Base-by-base conservation (phyloP, 116 monocot genomes). In the Dioscorea cayenensis region DNA sequence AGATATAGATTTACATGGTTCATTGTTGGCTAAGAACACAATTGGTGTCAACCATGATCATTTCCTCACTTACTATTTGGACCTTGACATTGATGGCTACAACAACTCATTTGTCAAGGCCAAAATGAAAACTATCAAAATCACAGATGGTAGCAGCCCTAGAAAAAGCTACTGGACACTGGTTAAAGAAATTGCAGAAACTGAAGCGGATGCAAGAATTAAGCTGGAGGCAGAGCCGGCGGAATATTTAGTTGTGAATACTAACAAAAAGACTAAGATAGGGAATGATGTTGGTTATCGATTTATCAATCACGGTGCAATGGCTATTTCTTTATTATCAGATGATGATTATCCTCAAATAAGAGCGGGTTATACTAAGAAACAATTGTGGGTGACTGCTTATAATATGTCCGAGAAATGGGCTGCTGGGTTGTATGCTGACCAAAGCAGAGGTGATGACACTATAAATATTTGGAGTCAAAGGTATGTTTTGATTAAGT, bases 341-440 rank as follows among this genome's bases (percentile, higher is more conserved):
- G 83, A 87, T 36, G 81, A 87, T n/a, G 88, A 91, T 36, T 87
- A 74, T 38, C 81, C 91, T 0, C 85, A 87, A 75, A 79, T 83
- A 48, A 35, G 85, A 12, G 88, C 77, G 11, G 66, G 63, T 38
- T 88, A 88, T 66, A 73, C 63, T 10, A 92, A 84, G 80, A 87
- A 85, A 66, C 80, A 83, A 51, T 63, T 91, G 65, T 87, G 82
- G 84, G 87, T 91, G 67, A 87, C 85, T 1, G 62, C 76, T 4
- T 87, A 87, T 36, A 83, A 81, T 73, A 80, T 82, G 80, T 75
- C 77, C 11, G 84, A 90, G 84, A 87, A 90, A 73, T 90, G 87
- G 90, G 77, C 77, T 0, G 68, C 76, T 3, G 91, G 91, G 32
- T 64, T 79, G 9, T 86, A 81, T 20, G 49, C 52, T 0, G 86